Conservation (phyloP, 495 filamentous ascomycete genomes). For the Penicillium lagena region DNA sequence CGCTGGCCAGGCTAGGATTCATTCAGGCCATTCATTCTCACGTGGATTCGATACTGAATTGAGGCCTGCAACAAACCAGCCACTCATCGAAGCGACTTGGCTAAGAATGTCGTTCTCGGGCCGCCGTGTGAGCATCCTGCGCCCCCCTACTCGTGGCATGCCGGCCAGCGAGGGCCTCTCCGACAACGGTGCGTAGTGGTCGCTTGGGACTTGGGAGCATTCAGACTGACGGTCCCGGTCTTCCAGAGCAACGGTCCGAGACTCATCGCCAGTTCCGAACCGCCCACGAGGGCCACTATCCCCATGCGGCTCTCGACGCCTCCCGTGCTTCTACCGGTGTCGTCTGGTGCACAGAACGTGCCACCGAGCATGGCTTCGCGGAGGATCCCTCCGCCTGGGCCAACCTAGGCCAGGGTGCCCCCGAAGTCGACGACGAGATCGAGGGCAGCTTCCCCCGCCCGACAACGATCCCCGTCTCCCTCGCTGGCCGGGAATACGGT, state of each 20-base stretch:
- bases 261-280: conserved; percentile 80
- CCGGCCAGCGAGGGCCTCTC: conserved; percentile 36
- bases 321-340: conserved; percentile 77
- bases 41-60: too few relatives aligned
- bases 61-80: too few relatives aligned
- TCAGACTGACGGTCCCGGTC: conserved; percentile 6
- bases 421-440: conserved; percentile 91
- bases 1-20: too few relatives aligned
- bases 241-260: conserved; percentile 62
- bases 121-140: conserved; percentile 40
- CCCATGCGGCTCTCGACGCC: conserved; percentile 85
- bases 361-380: conserved; percentile 70
- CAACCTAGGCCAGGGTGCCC: conserved; percentile 91
- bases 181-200: conserved; percentile 28
- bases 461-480: conserved; percentile 65
- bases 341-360: conserved; percentile 81
- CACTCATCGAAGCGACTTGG: neutral
- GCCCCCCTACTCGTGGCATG: conserved; percentile 32
- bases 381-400: conserved; percentile 83
- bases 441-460: conserved; percentile 85
- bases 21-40: too few relatives aligned
- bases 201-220: neutral
- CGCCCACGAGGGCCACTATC: conserved; percentile 81
- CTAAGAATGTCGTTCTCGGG: conserved; percentile 47
- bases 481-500: conserved; percentile 79